Conservation (phyloP, 352 stramenopile species). For the Globisporangium middletonii region DNA sequence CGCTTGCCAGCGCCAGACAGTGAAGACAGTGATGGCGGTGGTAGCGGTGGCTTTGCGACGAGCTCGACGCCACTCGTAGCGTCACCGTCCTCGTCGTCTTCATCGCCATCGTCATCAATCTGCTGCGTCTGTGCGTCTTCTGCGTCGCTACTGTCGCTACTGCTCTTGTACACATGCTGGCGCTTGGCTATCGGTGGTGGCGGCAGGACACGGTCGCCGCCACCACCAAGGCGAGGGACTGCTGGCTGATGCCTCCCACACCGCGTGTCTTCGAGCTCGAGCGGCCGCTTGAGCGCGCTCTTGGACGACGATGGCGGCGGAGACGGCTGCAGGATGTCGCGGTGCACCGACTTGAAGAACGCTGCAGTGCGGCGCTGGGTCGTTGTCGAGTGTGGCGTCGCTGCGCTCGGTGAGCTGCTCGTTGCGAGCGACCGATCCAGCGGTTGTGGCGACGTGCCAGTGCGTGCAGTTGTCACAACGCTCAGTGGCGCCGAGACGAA, state of each 20-base stretch:
- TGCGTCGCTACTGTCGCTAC: constrained; percentile 11
- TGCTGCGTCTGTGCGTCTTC: background rate
- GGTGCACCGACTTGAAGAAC: constrained; percentile 5
- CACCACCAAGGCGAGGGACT: background rate
- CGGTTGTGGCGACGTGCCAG: background rate
- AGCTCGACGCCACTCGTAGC: background rate
- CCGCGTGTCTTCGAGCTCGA: background rate
- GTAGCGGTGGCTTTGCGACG: background rate
- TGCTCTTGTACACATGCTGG: constrained; percentile 1
- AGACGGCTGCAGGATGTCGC: background rate
- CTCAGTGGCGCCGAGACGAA: background rate
- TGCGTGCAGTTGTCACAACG: background rate
- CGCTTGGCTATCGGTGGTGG: background rate
- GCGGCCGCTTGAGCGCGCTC: constrained; percentile 7
- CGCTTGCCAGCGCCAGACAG: background rate
- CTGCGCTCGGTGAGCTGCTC: background rate
- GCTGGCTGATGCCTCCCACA: background rate
- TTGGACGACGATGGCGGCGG: background rate
- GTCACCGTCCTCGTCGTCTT: background rate
- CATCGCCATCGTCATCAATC: background rate
- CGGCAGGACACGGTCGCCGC: background rate
- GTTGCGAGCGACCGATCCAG: background rate
- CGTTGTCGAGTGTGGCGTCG: background rate
- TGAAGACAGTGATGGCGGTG: background rate
- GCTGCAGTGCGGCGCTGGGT: background rate